Base-by-base conservation (phyloP, 1,284 basidiomycete genomes). In the Megacollybia platyphylla region DNA sequence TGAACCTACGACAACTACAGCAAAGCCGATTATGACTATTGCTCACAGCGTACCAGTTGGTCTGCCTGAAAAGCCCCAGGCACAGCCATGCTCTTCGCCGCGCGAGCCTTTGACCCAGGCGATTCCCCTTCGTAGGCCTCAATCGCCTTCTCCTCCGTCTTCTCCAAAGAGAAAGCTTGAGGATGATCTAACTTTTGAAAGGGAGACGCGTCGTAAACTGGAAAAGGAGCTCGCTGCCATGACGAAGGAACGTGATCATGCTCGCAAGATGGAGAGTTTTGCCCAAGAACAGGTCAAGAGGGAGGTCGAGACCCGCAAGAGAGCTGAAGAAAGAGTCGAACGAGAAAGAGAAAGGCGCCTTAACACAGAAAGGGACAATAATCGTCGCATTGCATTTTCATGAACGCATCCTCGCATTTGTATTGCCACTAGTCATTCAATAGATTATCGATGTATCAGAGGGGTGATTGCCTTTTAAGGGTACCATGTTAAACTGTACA, bases 141-240 rank as follows among this genome's bases (percentile, higher is more conserved):
- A 57, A 20, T 55, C 63, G 31, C 49, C 58, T 36, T 48, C 71
- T 17, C 46, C 57, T 5, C 53, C 59, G 11, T 49, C 59, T 7
- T 40, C 51, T n/a, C 54, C 54, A 17, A 76, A 73, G 49, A 68
- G 70, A 20, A 67, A 65, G 50, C 49, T 71, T 29, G 68, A 75
- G 52, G 65, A 69, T 13, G 64, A 65, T 24, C 53, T 64, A 18
- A 52, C 54, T 5, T 47, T 52, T 28, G 71, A 74, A 52, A 60
- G 65, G n/a, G 54, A 53, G 27, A 45, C 57, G 26, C 65, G 71
- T 3, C 65, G 65, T n/a, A 64, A 61, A 48, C 55, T 68, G 20
- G 63, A 73, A 45, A 54, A 54, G 1, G 54, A 62, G 32, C 49
- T 69, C 7, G 59, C 63, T 30, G 56, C 61, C 18, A 42, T 64